Evolutionary conservation across 2,329 filamentous ascomycete species (phyloP).

Genomic region (Arachnomyces sp.): DNA sequence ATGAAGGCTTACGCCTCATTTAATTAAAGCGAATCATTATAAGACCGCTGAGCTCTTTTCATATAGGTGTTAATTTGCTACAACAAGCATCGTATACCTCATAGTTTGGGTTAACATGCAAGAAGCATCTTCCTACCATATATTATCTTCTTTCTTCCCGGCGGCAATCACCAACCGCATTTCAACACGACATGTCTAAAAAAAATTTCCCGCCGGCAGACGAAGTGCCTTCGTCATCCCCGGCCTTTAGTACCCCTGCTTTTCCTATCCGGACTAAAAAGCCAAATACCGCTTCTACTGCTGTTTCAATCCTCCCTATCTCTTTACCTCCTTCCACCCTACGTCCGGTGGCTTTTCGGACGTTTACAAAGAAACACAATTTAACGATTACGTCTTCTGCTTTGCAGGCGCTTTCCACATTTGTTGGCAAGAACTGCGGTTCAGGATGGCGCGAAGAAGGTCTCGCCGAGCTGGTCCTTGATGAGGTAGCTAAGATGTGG

Average conservation of each 20-base stretch:
- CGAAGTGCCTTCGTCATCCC: conserved; percentile 76
- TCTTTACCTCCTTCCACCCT: conserved; percentile 79
- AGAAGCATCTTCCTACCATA: too few species aligned
- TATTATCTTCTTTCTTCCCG: too few species aligned
- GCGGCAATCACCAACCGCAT: too few species aligned
- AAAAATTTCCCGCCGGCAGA: conserved; percentile 29
- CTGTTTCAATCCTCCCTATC: conserved; percentile 70
- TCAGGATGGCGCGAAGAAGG: conserved; percentile 96
- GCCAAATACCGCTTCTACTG: conserved; percentile 42
- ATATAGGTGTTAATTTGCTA: too few species aligned
- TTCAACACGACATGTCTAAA: conserved; percentile 10
- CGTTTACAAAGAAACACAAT: conserved; percentile 96
- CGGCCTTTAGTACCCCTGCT: conserved; percentile 78
- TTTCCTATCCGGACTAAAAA: conserved; percentile 57
- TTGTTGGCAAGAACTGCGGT: conserved; percentile 89
- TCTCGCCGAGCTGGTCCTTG: conserved; percentile 81
- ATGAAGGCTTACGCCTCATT: too few species aligned
- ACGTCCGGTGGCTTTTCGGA: conserved; percentile 84
- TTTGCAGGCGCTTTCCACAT: conserved; percentile 73
- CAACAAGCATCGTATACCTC: too few species aligned
- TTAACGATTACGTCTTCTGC: conserved; percentile 84
- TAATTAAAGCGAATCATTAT: too few species aligned
- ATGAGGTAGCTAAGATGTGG: conserved; percentile 87
- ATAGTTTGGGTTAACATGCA: too few species aligned
- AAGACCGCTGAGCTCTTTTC: too few species aligned